Evolutionary conservation across 2,329 filamentous ascomycete species (phyloP), one percentile per base, ranked within the genome.

Genomic region (Phoma sp.): DNA sequence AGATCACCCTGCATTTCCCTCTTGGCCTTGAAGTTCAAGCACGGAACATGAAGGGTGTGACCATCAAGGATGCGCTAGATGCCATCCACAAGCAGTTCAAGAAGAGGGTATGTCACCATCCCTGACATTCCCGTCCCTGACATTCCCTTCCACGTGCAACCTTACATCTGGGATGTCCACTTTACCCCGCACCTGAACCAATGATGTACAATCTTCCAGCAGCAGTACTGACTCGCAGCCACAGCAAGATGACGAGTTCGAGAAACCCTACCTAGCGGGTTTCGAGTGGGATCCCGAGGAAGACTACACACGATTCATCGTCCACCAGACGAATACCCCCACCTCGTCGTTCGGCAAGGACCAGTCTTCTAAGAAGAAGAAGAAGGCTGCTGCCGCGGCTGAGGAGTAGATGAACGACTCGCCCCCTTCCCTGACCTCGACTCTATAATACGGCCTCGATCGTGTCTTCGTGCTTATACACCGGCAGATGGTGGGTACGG

Each of bases 211-310:
- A 28, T n/a, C 14, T n/a, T 38, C 14, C 11, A 28, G 10, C 11
- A 55, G 15, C 49, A 46, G 50, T 32, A 36, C 66, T 74, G 49
- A 72, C 59, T 38, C 33, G 18, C 11, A 25, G 4, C 42, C 23
- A 58, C 67, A 96, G 93, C 84, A 89, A 57, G 93, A 98, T 70
- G 93, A 98, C 74, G 93, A 97, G 76, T 83, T 98, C 57, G 90
- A 93, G 50, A 83, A 85, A 63, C 91, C 93, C 61, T 92, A 93
- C 83, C 88, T 98, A 65, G 88, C 88, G 69, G 93, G 93, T 64
- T 97, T 98, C 80, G 92, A 96, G 83, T 97, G 93, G 93, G 90
- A 96, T 78, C 91, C 89, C 75, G 90, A 96, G 66, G 91, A 96
- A 78, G 92, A 87, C 73, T 96, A 92, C 87, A 93, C 91, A 48